Conservation (phyloP, 1,139 yeast species). For the Schizosaccharomyces versatilis region DNA sequence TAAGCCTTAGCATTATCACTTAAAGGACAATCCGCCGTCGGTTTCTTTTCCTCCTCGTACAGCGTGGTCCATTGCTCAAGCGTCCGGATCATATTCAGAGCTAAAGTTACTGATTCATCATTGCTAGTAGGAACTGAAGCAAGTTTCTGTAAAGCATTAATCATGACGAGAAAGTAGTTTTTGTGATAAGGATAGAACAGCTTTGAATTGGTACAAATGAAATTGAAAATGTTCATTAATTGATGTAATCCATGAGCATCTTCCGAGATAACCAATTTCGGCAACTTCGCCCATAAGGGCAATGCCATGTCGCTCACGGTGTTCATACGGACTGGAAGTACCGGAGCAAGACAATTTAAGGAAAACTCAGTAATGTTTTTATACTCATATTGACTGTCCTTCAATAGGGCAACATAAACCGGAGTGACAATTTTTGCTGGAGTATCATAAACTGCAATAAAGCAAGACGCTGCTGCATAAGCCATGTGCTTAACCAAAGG, state of each 20-base stretch:
- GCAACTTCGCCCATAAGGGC: constrained; percentile 85
- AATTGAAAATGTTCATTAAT: constrained; percentile 71
- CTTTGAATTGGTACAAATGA: constrained; percentile 68
- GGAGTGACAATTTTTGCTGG: constrained; percentile 77
- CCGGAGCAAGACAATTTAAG: constrained; percentile 73
- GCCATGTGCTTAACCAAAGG: constrained; percentile 81
- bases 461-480: constrained; percentile 67
- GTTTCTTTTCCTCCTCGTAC: background rate
- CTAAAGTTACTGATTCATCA: constrained; percentile 58
- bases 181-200: constrained; percentile 71
- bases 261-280: constrained; percentile 74
- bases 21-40: background rate
- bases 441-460: constrained; percentile 72
- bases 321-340: constrained; percentile 47
- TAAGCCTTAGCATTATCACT: constrained; percentile 57
- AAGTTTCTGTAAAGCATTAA: constrained; percentile 85
- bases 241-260: constrained; percentile 69
- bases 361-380: constrained; percentile 70
- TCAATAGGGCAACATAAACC: constrained; percentile 69
- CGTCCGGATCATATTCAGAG: constrained; percentile 73
- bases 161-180: constrained; percentile 68
- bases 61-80: constrained; percentile 61
- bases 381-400: constrained; percentile 73
- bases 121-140: constrained; percentile 54
- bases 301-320: constrained; percentile 16